These are phyloP conservation scores for Moesziomyces sp. DNA, from an alignment of 1,284 basidiomycete genomes.

Conservation along the genomic window DNA sequence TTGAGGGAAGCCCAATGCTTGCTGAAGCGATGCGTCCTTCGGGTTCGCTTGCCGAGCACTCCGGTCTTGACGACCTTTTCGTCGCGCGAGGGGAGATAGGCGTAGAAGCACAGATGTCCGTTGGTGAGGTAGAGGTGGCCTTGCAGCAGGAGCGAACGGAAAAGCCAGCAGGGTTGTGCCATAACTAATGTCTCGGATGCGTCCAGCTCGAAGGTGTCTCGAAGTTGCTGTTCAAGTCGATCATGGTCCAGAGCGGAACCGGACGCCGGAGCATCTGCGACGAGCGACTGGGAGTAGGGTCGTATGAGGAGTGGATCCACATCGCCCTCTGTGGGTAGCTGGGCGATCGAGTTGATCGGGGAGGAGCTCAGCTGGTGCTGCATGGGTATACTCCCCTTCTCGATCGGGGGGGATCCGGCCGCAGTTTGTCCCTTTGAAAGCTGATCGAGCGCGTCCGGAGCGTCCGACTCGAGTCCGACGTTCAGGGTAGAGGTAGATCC, in stretches of 20 bases:
- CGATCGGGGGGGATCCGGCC: constrained; percentile 4
- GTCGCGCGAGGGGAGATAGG: constrained; percentile 75
- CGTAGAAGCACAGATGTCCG: constrained; percentile 93
- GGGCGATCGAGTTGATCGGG: constrained; percentile 5
- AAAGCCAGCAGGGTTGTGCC: constrained; percentile 58
- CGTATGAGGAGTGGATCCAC: constrained; percentile 28
- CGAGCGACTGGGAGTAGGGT: constrained; percentile 14
- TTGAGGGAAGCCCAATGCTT: constrained; percentile 57
- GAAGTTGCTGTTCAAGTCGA: constrained; percentile 43
- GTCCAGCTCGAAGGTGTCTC: constrained; percentile 41
- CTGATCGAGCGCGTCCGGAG: not conserved
- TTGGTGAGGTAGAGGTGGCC: constrained; percentile 96
- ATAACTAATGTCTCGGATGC: constrained; percentile 37
- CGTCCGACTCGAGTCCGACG: not conserved
- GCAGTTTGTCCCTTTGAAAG: constrained; percentile 4
- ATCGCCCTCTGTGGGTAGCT: not conserved
- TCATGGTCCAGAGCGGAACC: constrained; percentile 6
- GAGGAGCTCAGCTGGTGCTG: not conserved
- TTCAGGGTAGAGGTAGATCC: constrained; percentile 16
- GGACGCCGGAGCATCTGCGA: not conserved
- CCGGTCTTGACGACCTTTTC: constrained; percentile 47
- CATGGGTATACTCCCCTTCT: not conserved
- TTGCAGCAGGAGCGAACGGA: constrained; percentile 76
- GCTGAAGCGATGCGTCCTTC: constrained; percentile 56
- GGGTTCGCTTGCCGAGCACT: constrained; percentile 46